Conservation (phyloP, 306 rosid species). For the Hippophae tibetana region DNA sequence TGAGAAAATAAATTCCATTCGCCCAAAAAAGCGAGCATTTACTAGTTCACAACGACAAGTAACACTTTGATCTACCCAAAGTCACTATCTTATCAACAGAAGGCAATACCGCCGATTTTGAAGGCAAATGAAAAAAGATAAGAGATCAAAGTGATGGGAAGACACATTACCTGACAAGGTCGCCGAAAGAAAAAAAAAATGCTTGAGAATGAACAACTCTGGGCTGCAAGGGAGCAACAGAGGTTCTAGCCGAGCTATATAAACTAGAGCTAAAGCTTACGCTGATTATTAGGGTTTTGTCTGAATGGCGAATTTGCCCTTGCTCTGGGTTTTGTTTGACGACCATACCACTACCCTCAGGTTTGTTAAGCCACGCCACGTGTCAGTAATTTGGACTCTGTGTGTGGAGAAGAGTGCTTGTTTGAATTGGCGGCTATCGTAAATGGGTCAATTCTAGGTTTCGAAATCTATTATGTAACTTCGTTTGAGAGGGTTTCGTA, state of each 20-base stretch:
- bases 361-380: too few species aligned
- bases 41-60: not conserved
- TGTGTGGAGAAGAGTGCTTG: too few species aligned
- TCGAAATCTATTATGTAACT: too few species aligned
- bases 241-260: not conserved
- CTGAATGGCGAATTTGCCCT: constrained; percentile 9
- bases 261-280: not conserved
- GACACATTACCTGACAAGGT: constrained; percentile 32
- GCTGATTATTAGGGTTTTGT: constrained; percentile 7
- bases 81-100: not conserved
- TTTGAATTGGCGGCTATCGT: too few species aligned
- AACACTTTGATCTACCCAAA: too few species aligned
- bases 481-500: too few species aligned
- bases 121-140: not conserved
- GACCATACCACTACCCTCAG: constrained; percentile 1
- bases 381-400: too few species aligned
- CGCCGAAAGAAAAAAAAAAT: constrained; percentile 8
- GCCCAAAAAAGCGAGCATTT: too few species aligned
- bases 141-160: not conserved
- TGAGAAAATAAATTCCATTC: not conserved
- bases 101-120: too few species aligned
- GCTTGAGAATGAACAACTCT: not conserved
- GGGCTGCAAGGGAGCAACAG: not conserved
- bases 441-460: too few species aligned
- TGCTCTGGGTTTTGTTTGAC: not conserved